Evolutionary conservation across 352 stramenopile species (phyloP).

Genomic region (Phytophthora litchii): DNA sequence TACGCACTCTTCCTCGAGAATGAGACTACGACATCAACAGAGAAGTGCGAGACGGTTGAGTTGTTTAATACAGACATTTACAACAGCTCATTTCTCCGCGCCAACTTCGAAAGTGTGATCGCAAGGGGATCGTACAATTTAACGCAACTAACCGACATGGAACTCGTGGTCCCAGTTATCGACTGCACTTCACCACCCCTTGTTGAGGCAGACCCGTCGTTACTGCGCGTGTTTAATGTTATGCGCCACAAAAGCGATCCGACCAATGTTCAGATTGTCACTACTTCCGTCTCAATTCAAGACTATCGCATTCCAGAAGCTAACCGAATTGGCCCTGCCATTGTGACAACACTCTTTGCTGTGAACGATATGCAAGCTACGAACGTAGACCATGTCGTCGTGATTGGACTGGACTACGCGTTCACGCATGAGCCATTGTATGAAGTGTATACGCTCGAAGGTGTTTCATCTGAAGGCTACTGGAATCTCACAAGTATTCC

Average conservation of each 20-base stretch:
- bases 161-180: slow-evolving; percentile 48
- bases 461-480: slow-evolving; percentile 24
- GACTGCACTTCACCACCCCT: slow-evolving; percentile 46
- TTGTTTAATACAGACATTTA: slow-evolving; percentile 34
- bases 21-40: slow-evolving; percentile 23
- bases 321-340: slow-evolving; percentile 34
- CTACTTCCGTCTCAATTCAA: slow-evolving; percentile 40
- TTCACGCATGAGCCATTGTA: slow-evolving; percentile 39
- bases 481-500: slow-evolving; percentile 43
- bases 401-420: slow-evolving; percentile 40
- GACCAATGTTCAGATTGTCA: slow-evolving; percentile 34
- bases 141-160: slow-evolving; percentile 31
- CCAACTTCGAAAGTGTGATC: slow-evolving; percentile 27
- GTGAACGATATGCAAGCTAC: slow-evolving; percentile 37
- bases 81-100: slow-evolving; percentile 37
- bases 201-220: slow-evolving; percentile 27
- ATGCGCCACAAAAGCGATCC: slow-evolving; percentile 34
- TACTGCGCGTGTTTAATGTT: slow-evolving; percentile 46
- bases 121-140: slow-evolving; percentile 34
- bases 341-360: slow-evolving; percentile 33
- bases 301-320: slow-evolving; percentile 43
- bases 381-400: slow-evolving; percentile 24
- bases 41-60: slow-evolving; percentile 11
- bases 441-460: slow-evolving; percentile 34
- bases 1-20: slow-evolving; percentile 45